A percentile compares a stretch with the other conserved stretches of the same genome.
Evolutionary conservation across 176 grass and related monocot genomes (phyloP).

Genomic region (Thalia dealbata): DNA sequence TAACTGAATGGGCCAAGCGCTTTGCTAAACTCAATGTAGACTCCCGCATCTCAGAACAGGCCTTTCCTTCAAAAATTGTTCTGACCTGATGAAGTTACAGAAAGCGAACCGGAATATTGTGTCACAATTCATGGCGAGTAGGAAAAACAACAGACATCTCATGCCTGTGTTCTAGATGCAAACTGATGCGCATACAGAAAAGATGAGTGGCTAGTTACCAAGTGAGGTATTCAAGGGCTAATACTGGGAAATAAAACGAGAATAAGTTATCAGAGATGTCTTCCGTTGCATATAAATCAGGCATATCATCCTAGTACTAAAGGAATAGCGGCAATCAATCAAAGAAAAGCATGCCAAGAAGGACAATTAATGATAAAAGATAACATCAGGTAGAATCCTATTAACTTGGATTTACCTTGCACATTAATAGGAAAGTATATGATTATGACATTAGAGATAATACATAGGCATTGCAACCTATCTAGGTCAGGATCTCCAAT

Average conservation of each 20-base stretch:
- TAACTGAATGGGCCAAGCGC: conserved; percentile 69
- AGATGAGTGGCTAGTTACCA: neutral
- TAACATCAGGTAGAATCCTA: neutral
- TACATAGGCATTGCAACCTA: neutral
- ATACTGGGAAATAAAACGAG: neutral
- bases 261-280: neutral
- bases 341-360: no score
- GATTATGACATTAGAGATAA: neutral
- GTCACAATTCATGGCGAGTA: neutral
- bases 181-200: neutral
- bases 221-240: neutral
- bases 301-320: neutral
- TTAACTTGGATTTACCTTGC: neutral
- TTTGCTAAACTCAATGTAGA: conserved; percentile 59
- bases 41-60: conserved; percentile 64
- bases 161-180: neutral
- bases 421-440: neutral
- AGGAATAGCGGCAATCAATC: neutral
- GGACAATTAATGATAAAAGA: no score
- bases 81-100: conserved; percentile 42
- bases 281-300: neutral
- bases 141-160: conserved; percentile 4
- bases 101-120: conserved; percentile 19
- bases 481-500: neutral
- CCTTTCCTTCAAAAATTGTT: conserved; percentile 70